Evolutionary conservation across 2,329 filamentous ascomycete genomes (phyloP).

Genomic region (Exserohilum turcica): DNA sequence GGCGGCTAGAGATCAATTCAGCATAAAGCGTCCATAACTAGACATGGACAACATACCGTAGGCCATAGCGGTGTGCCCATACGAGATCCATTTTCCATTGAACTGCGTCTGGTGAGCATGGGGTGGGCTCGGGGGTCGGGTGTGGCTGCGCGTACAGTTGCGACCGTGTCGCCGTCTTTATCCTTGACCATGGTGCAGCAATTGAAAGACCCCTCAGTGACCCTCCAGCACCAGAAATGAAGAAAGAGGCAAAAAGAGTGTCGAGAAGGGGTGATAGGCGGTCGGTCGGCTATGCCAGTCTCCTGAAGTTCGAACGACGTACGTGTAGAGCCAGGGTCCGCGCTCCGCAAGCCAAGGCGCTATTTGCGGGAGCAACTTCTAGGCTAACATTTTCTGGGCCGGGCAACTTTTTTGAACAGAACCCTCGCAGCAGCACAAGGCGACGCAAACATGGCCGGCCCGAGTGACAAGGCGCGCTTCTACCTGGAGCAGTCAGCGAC

Average conservation of each 20-base stretch:
- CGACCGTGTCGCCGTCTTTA: slow-evolving; percentile 67
- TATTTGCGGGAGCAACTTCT: slow-evolving; percentile 23
- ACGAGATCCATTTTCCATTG: slow-evolving; percentile 89
- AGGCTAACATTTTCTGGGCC: slow-evolving; percentile 23
- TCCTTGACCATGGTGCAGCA: slow-evolving; percentile 60
- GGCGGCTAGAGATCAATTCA: slow-evolving; percentile 61
- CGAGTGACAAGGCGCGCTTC: slow-evolving; percentile 92
- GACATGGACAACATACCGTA: slow-evolving; percentile 63
- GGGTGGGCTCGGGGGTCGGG: slow-evolving; percentile 26
- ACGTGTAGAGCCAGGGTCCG: slow-evolving; percentile 21
- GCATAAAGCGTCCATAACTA: neutral
- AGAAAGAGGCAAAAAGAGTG: slow-evolving; percentile 37
- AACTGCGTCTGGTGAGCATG: slow-evolving; percentile 57
- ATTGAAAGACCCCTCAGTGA: slow-evolving; percentile 7
- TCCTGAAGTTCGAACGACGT: slow-evolving; percentile 35
- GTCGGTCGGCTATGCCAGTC: slow-evolving; percentile 23
- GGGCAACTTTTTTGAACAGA: slow-evolving; percentile 26
- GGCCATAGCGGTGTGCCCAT: slow-evolving; percentile 80
- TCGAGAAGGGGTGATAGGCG: slow-evolving; percentile 25
- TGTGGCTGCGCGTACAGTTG: slow-evolving; percentile 55
- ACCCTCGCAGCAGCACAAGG: slow-evolving; percentile 16
- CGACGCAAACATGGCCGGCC: slow-evolving; percentile 69
- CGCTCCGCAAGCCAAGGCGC: slow-evolving; percentile 30
- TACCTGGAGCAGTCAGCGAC: slow-evolving; percentile 91
- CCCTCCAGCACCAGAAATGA: slow-evolving; percentile 24